Conservation (phyloP, 2,329 filamentous ascomycete genomes). For the Triangularia verruculosa region DNA sequence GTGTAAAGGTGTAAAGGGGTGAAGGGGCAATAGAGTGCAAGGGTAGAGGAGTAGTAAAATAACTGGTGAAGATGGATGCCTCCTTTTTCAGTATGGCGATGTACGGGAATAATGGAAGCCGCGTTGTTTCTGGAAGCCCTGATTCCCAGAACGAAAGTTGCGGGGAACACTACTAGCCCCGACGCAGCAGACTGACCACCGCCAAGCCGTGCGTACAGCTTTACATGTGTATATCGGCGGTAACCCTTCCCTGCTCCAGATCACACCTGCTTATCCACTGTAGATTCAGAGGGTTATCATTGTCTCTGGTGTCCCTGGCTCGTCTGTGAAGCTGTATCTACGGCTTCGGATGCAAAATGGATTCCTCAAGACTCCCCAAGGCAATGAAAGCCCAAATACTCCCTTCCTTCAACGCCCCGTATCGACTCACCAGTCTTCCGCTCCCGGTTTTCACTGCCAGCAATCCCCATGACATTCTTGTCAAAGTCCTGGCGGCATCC, state of each 20-base stretch:
- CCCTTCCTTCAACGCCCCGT: conserved; percentile 40
- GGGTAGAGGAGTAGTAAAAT: no score
- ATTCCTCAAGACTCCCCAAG: conserved; percentile 15
- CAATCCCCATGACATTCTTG: conserved; percentile 39
- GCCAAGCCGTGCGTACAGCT: neutral
- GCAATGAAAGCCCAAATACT: conserved; percentile 42
- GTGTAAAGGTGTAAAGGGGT: neutral
- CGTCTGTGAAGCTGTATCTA: neutral
- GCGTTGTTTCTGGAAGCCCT: no score
- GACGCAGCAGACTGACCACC: neutral
- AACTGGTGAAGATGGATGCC: no score
- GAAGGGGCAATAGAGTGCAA: no score
- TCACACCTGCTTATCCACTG: neutral
- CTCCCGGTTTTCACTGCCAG: conserved; percentile 31
- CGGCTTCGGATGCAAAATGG: neutral
- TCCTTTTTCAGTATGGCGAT: no score
- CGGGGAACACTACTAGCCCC: neutral
- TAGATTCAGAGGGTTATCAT: neutral
- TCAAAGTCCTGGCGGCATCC: conserved; percentile 45
- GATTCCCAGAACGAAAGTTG: neutral
- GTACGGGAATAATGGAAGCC: neutral
- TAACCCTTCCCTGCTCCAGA: neutral
- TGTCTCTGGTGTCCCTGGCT: neutral
- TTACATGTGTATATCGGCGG: neutral
- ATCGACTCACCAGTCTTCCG: conserved; percentile 36